Evolutionary conservation across 2,329 filamentous ascomycete species (phyloP).

Genomic region (Ceratocystis lukuohia): DNA sequence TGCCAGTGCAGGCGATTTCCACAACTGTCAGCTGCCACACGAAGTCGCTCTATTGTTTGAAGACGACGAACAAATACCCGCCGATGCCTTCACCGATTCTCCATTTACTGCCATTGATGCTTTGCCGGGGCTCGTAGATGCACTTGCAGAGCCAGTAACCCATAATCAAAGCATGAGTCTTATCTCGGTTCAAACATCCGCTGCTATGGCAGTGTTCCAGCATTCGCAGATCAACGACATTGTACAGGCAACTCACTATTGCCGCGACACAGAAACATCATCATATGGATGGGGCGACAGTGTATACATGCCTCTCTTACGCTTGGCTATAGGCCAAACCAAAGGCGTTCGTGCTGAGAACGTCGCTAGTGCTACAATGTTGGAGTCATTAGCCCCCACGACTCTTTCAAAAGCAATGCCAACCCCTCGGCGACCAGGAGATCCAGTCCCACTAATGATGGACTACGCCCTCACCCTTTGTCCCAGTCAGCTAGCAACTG

Average conservation of each 20-base stretch:
- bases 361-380: conserved; percentile 8
- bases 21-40: conserved; percentile 14
- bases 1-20: conserved; percentile 10
- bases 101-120: conserved; percentile 14
- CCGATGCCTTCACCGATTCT: conserved; percentile 13
- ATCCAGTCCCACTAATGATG: conserved; percentile 11
- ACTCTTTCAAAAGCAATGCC: conserved; percentile 8
- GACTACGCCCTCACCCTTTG: conserved; percentile 16
- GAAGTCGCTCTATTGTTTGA: conserved; percentile 13
- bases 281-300: conserved; percentile 12
- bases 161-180: conserved; percentile 12
- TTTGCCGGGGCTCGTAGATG: conserved; percentile 11
- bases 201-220: conserved; percentile 16
- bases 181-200: conserved; percentile 14
- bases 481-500: conserved; percentile 6
- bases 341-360: conserved; percentile 12
- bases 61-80: conserved; percentile 12
- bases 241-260: conserved; percentile 14
- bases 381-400: conserved; percentile 7
- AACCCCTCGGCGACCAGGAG: not conserved
- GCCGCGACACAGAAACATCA: conserved; percentile 11
- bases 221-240: conserved; percentile 13
- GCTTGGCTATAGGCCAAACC: conserved; percentile 10
- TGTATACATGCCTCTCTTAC: conserved; percentile 15
- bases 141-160: conserved; percentile 8